phyloP scores from a whole-genome alignment of 345 rosid genomes.

The Aurinia saxatilis region DNA sequence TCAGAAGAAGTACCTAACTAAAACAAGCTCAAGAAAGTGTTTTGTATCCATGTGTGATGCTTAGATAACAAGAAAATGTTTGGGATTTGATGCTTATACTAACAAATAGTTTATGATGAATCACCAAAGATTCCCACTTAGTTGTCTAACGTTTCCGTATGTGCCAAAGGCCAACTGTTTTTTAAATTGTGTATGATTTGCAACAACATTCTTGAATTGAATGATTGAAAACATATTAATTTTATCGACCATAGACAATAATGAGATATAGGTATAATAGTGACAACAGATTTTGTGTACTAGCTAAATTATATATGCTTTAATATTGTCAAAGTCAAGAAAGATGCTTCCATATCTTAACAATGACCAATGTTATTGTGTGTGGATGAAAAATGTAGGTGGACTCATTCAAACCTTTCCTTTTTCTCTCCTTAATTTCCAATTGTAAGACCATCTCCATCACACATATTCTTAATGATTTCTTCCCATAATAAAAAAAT shows the following conservation, averaged over 20 bases:
- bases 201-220: not conserved
- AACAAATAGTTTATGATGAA: not conserved
- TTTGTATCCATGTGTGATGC: not conserved
- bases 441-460: not conserved
- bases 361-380: not conserved
- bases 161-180: not conserved
- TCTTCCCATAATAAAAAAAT: too few species aligned
- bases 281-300: not conserved
- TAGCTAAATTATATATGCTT: not conserved
- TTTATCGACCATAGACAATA: not conserved
- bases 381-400: not conserved
- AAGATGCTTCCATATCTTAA: constrained; percentile 15
- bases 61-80: not conserved
- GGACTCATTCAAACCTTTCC: not conserved
- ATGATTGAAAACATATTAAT: constrained; percentile 3
- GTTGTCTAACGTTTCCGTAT: not conserved
- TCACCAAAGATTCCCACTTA: not conserved
- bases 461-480: too few species aligned
- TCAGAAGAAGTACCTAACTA: not conserved
- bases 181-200: not conserved
- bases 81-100: not conserved
- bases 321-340: constrained; percentile 11
- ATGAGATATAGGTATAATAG: constrained; percentile 1
- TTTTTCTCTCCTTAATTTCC: not conserved
- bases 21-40: not conserved